Conservation (phyloP, 2,329 filamentous ascomycete species). For the Botryotinia calthae region DNA sequence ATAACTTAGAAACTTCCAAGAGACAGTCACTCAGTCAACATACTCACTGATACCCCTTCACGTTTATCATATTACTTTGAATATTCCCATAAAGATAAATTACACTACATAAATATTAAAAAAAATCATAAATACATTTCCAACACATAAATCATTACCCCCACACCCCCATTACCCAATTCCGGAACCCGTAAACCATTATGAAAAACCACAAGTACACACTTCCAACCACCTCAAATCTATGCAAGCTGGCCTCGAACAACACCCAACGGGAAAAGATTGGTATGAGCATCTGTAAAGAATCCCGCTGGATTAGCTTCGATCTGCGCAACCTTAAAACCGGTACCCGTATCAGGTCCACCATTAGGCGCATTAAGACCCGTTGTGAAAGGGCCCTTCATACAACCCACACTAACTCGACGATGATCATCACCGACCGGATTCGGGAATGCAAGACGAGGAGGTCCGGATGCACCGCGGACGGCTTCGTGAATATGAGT, state of each 20-base stretch:
- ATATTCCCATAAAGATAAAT: neutral
- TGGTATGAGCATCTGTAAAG: constrained; percentile 50
- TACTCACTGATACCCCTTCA: neutral
- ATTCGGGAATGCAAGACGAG: constrained; percentile 48
- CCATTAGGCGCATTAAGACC: constrained; percentile 42
- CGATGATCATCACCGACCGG: constrained; percentile 40
- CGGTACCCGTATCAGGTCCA: constrained; percentile 45
- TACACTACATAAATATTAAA: neutral
- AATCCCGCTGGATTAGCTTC: constrained; percentile 48
- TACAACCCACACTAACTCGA: constrained; percentile 35
- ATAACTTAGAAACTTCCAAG: neutral
- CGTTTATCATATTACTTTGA: accelerated
- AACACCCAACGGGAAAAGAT: constrained; percentile 44
- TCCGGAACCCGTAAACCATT: neutral
- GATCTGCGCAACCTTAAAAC: constrained; percentile 48
- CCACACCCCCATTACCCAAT: too few relatives aligned
- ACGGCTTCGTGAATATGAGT: constrained; percentile 51
- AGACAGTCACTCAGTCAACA: neutral
- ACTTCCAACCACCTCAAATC: neutral
- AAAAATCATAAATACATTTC: neutral
- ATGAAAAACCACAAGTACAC: too few relatives aligned
- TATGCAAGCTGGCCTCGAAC: constrained; percentile 46
- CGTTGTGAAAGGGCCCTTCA: constrained; percentile 45
- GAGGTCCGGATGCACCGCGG: constrained; percentile 45
- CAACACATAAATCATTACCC: neutral